Percentiles rank a stretch among this genome's conserved stretches.
These are phyloP conservation scores for Bryopsis sp. DNA, from an alignment of 139 green algal species.

Conservation along the genomic window DNA sequence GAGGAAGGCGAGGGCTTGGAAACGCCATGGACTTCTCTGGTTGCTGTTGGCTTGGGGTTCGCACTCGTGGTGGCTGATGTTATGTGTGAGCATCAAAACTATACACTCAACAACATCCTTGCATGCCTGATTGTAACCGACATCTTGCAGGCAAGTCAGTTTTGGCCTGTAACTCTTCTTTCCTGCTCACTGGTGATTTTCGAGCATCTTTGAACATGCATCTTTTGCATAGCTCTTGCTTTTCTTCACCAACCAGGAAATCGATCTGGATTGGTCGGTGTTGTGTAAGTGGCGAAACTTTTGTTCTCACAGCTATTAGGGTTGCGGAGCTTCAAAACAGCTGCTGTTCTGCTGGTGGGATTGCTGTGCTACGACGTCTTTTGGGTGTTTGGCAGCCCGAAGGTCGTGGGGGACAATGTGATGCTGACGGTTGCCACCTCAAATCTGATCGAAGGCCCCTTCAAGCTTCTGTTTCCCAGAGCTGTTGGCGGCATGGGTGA, in stretches of 20 bases:
- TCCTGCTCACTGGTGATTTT: too few relatives aligned
- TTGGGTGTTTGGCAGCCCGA: conserved; percentile 48
- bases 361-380: conserved; percentile 89
- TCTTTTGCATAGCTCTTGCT: too few relatives aligned
- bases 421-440: conserved; percentile 72
- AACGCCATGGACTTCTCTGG: neutral
- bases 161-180: too few relatives aligned
- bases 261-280: too few relatives aligned
- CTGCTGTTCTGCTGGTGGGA: conserved; percentile 54
- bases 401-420: conserved; percentile 69
- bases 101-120: conserved; percentile 1
- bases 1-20: neutral
- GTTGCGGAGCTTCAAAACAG: conserved; percentile 8
- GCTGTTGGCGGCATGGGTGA: conserved; percentile 27
- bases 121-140: neutral
- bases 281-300: neutral
- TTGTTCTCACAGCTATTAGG: neutral
- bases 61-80: neutral
- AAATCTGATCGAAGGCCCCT: conserved; percentile 51
- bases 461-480: conserved; percentile 74
- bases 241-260: too few relatives aligned
- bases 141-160: neutral
- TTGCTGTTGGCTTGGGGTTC: neutral
- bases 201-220: too few relatives aligned
- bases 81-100: neutral